phyloP scores from a whole-genome alignment of 1,139 yeast genomes.

The Hansenula lynferdii region DNA sequence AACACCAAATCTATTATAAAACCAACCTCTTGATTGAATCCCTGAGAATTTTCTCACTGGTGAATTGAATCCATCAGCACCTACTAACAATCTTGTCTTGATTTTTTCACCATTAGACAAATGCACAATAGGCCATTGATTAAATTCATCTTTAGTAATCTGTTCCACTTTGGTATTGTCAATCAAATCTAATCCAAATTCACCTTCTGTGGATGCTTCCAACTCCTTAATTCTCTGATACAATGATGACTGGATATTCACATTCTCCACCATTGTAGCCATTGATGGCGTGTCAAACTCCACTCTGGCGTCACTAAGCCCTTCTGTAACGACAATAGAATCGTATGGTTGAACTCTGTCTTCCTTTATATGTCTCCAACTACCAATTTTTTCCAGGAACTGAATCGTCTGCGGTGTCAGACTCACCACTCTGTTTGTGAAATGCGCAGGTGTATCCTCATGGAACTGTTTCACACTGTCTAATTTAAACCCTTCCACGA shows the following conservation, averaged over 20 bases:
- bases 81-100: slow-evolving; percentile 73
- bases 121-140: slow-evolving; percentile 75
- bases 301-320: slow-evolving; percentile 62
- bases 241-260: slow-evolving; percentile 75
- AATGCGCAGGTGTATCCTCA: slow-evolving; percentile 49
- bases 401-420: slow-evolving; percentile 76
- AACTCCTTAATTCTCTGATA: slow-evolving; percentile 49
- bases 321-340: slow-evolving; percentile 83
- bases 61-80: slow-evolving; percentile 96
- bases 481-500: slow-evolving; percentile 71
- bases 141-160: slow-evolving; percentile 33
- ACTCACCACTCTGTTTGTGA: slow-evolving; percentile 80
- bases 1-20: slow-evolving; percentile 79
- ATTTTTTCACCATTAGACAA: slow-evolving; percentile 61
- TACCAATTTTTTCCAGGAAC: slow-evolving; percentile 65
- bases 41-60: slow-evolving; percentile 83
- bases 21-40: slow-evolving; percentile 91
- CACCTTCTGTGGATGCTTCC: slow-evolving; percentile 13
- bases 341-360: slow-evolving; percentile 79
- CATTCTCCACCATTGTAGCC: slow-evolving; percentile 87
- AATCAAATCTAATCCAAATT: slow-evolving; percentile 38
- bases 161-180: slow-evolving; percentile 64
- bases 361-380: slow-evolving; percentile 63
- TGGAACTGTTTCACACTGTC: slow-evolving; percentile 48
- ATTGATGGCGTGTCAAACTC: slow-evolving; percentile 62